Evolutionary conservation across 148 eudicot species (phyloP), one percentile per base, ranked within the genome.

Genomic region (Rhododendron molle): DNA sequence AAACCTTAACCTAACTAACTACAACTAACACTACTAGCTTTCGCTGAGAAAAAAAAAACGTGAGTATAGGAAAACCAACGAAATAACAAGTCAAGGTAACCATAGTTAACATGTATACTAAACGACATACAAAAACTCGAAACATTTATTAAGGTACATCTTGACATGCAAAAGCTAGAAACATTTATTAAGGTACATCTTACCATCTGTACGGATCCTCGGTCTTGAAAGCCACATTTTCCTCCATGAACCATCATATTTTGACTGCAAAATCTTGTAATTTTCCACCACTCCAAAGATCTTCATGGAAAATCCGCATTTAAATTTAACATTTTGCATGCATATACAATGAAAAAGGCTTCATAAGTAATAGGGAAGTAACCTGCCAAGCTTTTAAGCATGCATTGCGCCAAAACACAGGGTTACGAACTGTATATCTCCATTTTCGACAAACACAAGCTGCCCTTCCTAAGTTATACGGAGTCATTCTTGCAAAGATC

Each of bases 341-440:
- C 86, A 87, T 21, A 71, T 26, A 30, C 14, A 34, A 43, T 21
- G 54, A 12, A 74, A 83, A 49, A 46, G 82, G 11, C 78, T 47
- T 38, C 49, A 81, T 28, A 3, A 67, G 30, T 23, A 23, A 50
- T 14, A 79, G 62, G 38, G 21, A 80, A 76, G 32, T 80, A 23
- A 94, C 99, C 98, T 94, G 99, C 98, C 99, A 95, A 78, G 97
- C 96, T 89, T 87, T 95, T 83, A 96, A 87, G 94, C 99, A 96
- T 15, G 96, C 97, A 89, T 87, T 91, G 83, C 99, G 96, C 99
- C 99, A 95, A 79, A 92, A 94, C 52, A 96, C 87, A 86, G 99
- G 99, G 85, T 94, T 95, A 43, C 99, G 97, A 14, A 96, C 90
- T 38, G 97, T 91, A 73, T 96, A 95, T 83, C 94, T 92, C 99